phyloP scores from a whole-genome alignment of 202 grass and related monocot species.

The Digitaria exilis region DNA sequence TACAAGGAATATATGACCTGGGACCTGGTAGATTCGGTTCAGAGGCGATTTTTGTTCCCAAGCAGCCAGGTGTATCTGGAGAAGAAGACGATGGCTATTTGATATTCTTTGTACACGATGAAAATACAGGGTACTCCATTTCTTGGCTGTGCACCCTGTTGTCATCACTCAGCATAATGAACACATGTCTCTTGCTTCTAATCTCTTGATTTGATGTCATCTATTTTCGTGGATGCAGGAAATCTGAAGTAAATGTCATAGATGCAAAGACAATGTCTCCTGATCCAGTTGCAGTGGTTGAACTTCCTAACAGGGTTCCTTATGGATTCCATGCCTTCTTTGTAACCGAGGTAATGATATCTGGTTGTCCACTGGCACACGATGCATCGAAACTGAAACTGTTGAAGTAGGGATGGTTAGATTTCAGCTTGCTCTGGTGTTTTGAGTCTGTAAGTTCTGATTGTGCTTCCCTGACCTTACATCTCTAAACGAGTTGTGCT shows the following conservation, averaged over 20 bases:
- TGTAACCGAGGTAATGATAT: conserved; percentile 69
- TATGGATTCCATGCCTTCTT: conserved; percentile 96
- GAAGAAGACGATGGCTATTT: conserved; percentile 90
- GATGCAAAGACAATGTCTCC: conserved; percentile 93
- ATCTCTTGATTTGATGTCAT: neutral
- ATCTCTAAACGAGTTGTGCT: neutral
- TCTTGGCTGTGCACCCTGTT: neutral
- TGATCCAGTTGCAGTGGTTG: conserved; percentile 81
- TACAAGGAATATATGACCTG: conserved; percentile 71
- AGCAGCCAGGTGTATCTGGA: conserved; percentile 58
- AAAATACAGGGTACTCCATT: conserved; percentile 80
- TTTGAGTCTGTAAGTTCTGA: neutral
- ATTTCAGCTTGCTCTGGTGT: neutral
- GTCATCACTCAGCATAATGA: neutral
- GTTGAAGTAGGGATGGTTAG: neutral
- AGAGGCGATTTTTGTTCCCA: conserved; percentile 88
- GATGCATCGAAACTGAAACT: neutral
- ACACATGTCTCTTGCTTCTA: neutral
- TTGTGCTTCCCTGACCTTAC: neutral
- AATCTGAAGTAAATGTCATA: conserved; percentile 86
- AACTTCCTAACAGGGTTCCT: conserved; percentile 78
- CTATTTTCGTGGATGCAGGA: conserved; percentile 51
- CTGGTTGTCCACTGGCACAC: no score
- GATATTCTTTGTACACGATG: conserved; percentile 90
- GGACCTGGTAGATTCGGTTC: conserved; percentile 83